phyloP scores from a whole-genome alignment of 352 stramenopile genomes.

The Phytophthora agathidicida region DNA sequence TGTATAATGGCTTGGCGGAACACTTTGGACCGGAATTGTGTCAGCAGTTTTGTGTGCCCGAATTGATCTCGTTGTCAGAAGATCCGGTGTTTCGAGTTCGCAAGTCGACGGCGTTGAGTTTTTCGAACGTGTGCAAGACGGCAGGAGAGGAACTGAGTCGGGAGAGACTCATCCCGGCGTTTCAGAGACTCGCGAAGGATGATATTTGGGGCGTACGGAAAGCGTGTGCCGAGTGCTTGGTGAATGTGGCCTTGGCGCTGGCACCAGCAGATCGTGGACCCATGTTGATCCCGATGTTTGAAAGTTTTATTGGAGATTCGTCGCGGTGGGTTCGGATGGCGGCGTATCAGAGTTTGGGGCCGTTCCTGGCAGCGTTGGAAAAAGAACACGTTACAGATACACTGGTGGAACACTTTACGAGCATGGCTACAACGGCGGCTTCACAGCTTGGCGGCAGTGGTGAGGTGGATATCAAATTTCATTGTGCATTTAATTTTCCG shows the following conservation, averaged over 20 bases:
- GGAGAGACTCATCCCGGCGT: slow-evolving; percentile 90
- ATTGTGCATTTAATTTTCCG: slow-evolving; percentile 93
- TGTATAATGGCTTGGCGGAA: slow-evolving; percentile 93
- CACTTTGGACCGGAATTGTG: slow-evolving; percentile 90
- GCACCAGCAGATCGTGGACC: slow-evolving; percentile 71
- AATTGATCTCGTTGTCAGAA: slow-evolving; percentile 91
- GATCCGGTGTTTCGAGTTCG: slow-evolving; percentile 94
- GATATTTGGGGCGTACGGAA: slow-evolving; percentile 95
- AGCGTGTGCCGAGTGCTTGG: slow-evolving; percentile 91
- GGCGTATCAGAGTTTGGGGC: slow-evolving; percentile 91
- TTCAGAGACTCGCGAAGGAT: slow-evolving; percentile 91
- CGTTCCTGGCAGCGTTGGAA: slow-evolving; percentile 85
- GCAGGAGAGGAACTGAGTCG: slow-evolving; percentile 76
- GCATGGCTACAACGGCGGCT: slow-evolving; percentile 76
- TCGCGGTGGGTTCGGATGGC: slow-evolving; percentile 95
- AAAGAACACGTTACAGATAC: slow-evolving; percentile 80
- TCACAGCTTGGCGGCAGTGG: slow-evolving; percentile 68
- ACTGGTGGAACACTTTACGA: slow-evolving; percentile 83
- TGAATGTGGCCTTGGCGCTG: slow-evolving; percentile 87
- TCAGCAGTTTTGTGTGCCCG: slow-evolving; percentile 93
- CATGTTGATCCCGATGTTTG: slow-evolving; percentile 90
- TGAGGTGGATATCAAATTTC: slow-evolving; percentile 91
- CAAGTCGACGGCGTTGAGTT: slow-evolving; percentile 91
- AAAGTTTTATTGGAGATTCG: slow-evolving; percentile 87
- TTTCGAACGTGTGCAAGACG: slow-evolving; percentile 90